These are phyloP conservation scores for Phalaenopsis equestris DNA, from an alignment of 106 monocot genomes.

Conservation along the genomic window DNA sequence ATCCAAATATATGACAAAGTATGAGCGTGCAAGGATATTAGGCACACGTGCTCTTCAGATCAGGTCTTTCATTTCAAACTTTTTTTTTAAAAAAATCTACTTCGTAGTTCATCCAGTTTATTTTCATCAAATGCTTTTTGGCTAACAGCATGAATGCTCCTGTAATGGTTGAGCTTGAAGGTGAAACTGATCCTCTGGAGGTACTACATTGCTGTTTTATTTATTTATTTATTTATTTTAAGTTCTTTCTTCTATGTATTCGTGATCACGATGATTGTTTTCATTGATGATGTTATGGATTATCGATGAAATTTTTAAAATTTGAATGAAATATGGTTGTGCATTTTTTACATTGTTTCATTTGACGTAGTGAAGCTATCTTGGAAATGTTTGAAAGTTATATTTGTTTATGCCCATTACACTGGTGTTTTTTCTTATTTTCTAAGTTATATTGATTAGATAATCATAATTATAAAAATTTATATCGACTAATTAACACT, in stretches of 20 bases:
- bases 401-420: no score
- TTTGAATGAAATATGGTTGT: no score
- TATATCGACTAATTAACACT: no score
- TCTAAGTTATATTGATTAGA: no score
- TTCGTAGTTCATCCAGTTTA: not conserved
- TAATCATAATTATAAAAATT: no score
- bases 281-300: not conserved
- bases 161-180: slow-evolving; percentile 83
- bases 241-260: not conserved
- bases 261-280: not conserved
- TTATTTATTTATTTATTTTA: not conserved
- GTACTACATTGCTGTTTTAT: slow-evolving; percentile 3
- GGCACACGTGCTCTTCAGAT: slow-evolving; percentile 79
- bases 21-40: slow-evolving; percentile 71
- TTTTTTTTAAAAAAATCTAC: not conserved
- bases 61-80: slow-evolving; percentile 26
- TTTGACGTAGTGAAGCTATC: no score
- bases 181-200: slow-evolving; percentile 71
- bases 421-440: no score
- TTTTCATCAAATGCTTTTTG: not conserved
- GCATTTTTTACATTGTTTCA: no score
- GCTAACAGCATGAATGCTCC: slow-evolving; percentile 77
- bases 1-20: slow-evolving; percentile 79
- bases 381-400: no score
- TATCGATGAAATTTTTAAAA: not conserved